Conservation (phyloP, 768 basidiomycete genomes). For the Xerocomus spinulosus region DNA sequence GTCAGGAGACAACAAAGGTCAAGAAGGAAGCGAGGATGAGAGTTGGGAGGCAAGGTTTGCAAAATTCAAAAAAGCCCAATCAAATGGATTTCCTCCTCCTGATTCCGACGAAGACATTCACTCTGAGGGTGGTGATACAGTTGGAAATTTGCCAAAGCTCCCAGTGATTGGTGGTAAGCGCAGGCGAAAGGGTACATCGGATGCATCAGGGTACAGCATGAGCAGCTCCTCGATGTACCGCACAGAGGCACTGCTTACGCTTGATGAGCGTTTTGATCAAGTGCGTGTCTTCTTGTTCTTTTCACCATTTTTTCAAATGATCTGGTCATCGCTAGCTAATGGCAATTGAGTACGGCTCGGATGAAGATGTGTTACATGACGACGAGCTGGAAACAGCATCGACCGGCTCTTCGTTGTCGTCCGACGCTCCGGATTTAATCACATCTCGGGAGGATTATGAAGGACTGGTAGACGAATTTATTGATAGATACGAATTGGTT, state of each 20-base stretch:
- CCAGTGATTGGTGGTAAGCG: constrained; percentile 78
- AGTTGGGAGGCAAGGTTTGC: constrained; percentile 81
- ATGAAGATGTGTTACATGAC: constrained; percentile 45
- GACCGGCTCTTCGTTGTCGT: constrained; percentile 41
- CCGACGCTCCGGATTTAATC: constrained; percentile 68
- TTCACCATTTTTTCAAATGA: neutral
- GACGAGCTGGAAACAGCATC: constrained; percentile 46
- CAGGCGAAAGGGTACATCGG: constrained; percentile 68
- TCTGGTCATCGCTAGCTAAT: constrained; percentile 49
- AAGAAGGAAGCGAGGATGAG: constrained; percentile 27
- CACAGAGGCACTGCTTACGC: constrained; percentile 78
- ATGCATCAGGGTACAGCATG: constrained; percentile 95
- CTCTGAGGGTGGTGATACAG: constrained; percentile 77
- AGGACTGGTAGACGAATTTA: constrained; percentile 88
- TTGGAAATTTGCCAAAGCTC: constrained; percentile 69
- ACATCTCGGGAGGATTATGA: constrained; percentile 87
- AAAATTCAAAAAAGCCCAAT: constrained; percentile 62
- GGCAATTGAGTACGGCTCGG: constrained; percentile 69
- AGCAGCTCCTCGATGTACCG: constrained; percentile 95
- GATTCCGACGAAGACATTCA: constrained; percentile 50
- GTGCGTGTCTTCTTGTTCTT: constrained; percentile 40
- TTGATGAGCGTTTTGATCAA: constrained; percentile 94
- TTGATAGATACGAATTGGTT: constrained; percentile 85
- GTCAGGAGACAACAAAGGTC: constrained; percentile 19
- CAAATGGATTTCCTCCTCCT: constrained; percentile 15